Percentiles rank a stretch among this genome's conserved stretches.
Conservation (phyloP, 2,329 filamentous ascomycete species). For the Aureobasidium lini region DNA sequence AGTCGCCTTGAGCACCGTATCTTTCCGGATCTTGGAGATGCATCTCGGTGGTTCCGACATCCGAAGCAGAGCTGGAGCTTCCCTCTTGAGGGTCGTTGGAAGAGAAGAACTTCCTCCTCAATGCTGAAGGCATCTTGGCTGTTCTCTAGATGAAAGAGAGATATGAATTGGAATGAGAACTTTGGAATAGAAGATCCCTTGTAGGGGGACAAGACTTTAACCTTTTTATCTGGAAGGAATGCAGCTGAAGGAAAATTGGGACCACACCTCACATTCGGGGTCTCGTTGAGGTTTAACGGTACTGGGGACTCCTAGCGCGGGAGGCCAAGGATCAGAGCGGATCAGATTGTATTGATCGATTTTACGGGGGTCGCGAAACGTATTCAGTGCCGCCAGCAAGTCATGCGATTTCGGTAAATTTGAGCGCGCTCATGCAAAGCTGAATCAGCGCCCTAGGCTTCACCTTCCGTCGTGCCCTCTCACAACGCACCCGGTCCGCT, state of each 20-base stretch:
- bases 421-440: background rate
- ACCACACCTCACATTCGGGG: background rate
- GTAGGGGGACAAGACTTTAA: background rate
- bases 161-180: background rate
- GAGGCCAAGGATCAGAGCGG: conserved; percentile 9
- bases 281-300: conserved; percentile 9
- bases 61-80: conserved; percentile 1
- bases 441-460: background rate
- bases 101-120: conserved; percentile 6
- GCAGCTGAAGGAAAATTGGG: conserved; percentile 5
- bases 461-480: background rate
- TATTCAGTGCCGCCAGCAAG: background rate
- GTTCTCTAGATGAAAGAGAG: background rate
- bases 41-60: background rate
- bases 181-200: background rate
- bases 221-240: background rate
- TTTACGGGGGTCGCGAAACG: background rate
- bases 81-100: background rate
- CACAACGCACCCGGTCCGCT: background rate
- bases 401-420: background rate
- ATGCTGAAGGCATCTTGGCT: conserved; percentile 10
- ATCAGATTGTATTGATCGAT: conserved; percentile 6
- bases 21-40: background rate
- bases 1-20: background rate
- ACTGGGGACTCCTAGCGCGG: background rate